Evolutionary conservation across 176 grass and related monocot species (phyloP).

Genomic region (Eragrostis nindensis): DNA sequence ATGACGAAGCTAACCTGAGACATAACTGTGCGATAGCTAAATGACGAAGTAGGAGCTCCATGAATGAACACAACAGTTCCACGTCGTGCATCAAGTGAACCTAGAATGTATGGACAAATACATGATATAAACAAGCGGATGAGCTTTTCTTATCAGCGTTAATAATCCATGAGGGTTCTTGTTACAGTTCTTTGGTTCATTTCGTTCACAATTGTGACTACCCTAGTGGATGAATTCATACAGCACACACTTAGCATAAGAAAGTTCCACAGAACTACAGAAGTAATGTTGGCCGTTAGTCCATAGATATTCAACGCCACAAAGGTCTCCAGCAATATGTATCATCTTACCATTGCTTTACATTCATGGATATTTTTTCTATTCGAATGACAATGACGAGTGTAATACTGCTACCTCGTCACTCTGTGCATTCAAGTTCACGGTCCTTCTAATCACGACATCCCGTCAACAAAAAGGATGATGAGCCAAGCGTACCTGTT

Average conservation of each 20-base stretch:
- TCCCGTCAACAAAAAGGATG: background rate
- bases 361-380: background rate
- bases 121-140: conserved; percentile 24
- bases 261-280: background rate
- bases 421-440: background rate
- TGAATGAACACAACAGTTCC: conserved; percentile 91
- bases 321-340: background rate
- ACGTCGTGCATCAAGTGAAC: conserved; percentile 53
- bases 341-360: background rate
- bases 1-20: conserved; percentile 67
- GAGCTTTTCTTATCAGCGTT: background rate
- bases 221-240: background rate
- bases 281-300: background rate
- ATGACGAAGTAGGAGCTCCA: conserved; percentile 95
- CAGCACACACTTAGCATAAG: background rate
- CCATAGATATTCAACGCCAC: background rate
- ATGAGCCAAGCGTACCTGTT: conserved; percentile 65
- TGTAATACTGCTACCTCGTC: background rate
- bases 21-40: conserved; percentile 86
- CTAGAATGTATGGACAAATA: conserved; percentile 42
- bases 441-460: background rate
- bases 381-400: no score
- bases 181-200: background rate
- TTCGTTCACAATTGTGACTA: conserved; percentile 1
- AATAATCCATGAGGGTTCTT: background rate